Percentiles rank a stretch among this genome's conserved stretches.
phyloP scores from a whole-genome alignment of 2,329 filamentous ascomycete species.

The Fusarium anthophilum region DNA sequence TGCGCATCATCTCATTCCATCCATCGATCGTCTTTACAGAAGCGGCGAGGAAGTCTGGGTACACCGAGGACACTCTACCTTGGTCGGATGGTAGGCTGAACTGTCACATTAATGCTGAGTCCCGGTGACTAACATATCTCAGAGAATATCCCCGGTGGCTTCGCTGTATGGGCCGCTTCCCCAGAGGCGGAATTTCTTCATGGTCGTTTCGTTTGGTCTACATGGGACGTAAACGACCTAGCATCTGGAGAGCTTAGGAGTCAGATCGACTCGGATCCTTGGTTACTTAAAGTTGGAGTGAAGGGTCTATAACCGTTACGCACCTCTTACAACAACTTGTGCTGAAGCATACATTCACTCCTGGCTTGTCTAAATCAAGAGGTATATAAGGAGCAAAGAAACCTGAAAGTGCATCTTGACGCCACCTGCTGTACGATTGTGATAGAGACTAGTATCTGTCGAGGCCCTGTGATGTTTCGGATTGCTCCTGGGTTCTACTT shows the following conservation, averaged over 20 bases:
- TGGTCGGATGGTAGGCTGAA: constrained; percentile 28
- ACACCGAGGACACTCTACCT: constrained; percentile 33
- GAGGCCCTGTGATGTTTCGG: background rate
- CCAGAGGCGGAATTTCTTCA: constrained; percentile 57
- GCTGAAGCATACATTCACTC: background rate
- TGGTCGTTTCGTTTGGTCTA: constrained; percentile 57
- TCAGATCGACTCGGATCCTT: constrained; percentile 23
- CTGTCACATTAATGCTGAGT: background rate
- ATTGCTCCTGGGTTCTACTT: background rate
- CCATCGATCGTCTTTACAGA: constrained; percentile 52
- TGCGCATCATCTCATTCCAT: constrained; percentile 54
- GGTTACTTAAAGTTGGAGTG: constrained; percentile 39
- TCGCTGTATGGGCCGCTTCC: constrained; percentile 52
- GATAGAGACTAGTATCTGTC: background rate
- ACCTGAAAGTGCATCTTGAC: background rate
- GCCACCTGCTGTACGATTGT: background rate
- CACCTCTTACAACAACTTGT: accelerated
- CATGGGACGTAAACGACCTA: constrained; percentile 62
- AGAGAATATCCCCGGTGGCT: constrained; percentile 54
- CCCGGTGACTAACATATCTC: background rate
- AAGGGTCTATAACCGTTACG: constrained; percentile 5
- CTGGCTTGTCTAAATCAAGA: background rate
- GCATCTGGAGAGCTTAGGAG: constrained; percentile 3
- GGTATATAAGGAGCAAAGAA: background rate
- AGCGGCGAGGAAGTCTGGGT: constrained; percentile 32